Evolutionary conservation across 1,284 basidiomycete species (phyloP).

Genomic region (Entoloma clypeatum): DNA sequence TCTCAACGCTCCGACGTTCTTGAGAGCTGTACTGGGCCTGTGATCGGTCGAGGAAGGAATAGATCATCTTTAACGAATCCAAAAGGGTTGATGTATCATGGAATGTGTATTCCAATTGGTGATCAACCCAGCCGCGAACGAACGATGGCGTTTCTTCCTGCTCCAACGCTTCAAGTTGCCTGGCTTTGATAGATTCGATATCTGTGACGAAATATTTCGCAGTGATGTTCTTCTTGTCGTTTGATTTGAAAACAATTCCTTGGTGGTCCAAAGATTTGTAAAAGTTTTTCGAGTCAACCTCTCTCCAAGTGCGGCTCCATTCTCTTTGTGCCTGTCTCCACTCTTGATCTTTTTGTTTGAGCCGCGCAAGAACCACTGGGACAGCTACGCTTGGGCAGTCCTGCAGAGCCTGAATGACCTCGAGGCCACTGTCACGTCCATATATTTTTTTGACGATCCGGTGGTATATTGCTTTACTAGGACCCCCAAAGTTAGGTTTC

Average conservation of each 20-base stretch:
- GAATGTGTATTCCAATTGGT: slow-evolving; percentile 82
- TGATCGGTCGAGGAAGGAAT: slow-evolving; percentile 87
- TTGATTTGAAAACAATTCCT: slow-evolving; percentile 90
- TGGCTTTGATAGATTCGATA: slow-evolving; percentile 76
- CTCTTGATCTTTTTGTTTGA: slow-evolving; percentile 96
- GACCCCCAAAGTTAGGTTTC: slow-evolving; percentile 86
- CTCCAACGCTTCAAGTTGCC: slow-evolving; percentile 49
- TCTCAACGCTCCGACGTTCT: slow-evolving; percentile 84
- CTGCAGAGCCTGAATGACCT: slow-evolving; percentile 89
- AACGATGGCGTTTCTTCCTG: slow-evolving; percentile 33
- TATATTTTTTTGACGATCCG: slow-evolving; percentile 96
- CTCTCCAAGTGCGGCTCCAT: slow-evolving; percentile 97
- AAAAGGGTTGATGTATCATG: slow-evolving; percentile 79
- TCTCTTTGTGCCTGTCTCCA: slow-evolving; percentile 95
- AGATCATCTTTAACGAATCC: slow-evolving; percentile 87
- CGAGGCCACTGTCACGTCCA: slow-evolving; percentile 76
- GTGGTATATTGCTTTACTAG: slow-evolving; percentile 88
- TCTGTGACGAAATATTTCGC: slow-evolving; percentile 87
- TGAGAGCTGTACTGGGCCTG: slow-evolving; percentile 67
- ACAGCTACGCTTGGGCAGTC: slow-evolving; percentile 90
- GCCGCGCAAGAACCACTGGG: slow-evolving; percentile 86
- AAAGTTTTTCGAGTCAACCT: slow-evolving; percentile 96
- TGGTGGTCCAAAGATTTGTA: slow-evolving; percentile 98
- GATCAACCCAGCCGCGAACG: slow-evolving; percentile 47
- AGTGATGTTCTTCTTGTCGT: slow-evolving; percentile 96